Conservation (phyloP, 192 early-diverging fungal species). For the Podochytrium sp. region DNA sequence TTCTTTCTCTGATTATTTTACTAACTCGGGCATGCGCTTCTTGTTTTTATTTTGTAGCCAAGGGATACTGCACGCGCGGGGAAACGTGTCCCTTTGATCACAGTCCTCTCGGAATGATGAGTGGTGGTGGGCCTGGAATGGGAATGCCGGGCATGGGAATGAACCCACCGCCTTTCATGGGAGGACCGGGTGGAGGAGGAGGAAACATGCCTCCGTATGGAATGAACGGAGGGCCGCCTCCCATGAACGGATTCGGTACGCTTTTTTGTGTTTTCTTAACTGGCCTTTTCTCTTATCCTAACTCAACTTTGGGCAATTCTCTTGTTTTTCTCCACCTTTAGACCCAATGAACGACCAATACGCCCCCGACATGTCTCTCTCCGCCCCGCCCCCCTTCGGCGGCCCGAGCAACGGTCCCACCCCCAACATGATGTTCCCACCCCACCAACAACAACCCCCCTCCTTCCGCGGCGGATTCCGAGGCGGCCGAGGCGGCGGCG, state of each 20-base stretch:
- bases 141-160: slow-evolving; percentile 14
- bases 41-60: slow-evolving; percentile 52
- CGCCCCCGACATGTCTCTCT: no score
- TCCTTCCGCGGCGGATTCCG: slow-evolving; percentile 20
- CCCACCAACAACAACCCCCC: neutral
- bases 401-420: no score
- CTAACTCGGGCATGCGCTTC: slow-evolving; percentile 6
- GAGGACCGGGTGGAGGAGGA: neutral
- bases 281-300: no score
- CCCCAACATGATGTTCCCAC: no score
- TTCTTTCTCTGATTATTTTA: neutral
- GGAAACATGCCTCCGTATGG: neutral
- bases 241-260: no score
- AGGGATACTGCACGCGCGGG: slow-evolving; percentile 81
- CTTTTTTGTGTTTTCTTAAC: no score
- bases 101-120: slow-evolving; percentile 65
- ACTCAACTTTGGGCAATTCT: no score
- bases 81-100: slow-evolving; percentile 81
- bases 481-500: slow-evolving; percentile 43
- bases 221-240: neutral
- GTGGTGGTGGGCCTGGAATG: slow-evolving; percentile 20
- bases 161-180: neutral
- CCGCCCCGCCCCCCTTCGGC: no score
- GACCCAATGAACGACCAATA: no score
- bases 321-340: no score